phyloP scores from a whole-genome alignment of 2,329 filamentous ascomycete genomes.

The Volutella citrinella region DNA sequence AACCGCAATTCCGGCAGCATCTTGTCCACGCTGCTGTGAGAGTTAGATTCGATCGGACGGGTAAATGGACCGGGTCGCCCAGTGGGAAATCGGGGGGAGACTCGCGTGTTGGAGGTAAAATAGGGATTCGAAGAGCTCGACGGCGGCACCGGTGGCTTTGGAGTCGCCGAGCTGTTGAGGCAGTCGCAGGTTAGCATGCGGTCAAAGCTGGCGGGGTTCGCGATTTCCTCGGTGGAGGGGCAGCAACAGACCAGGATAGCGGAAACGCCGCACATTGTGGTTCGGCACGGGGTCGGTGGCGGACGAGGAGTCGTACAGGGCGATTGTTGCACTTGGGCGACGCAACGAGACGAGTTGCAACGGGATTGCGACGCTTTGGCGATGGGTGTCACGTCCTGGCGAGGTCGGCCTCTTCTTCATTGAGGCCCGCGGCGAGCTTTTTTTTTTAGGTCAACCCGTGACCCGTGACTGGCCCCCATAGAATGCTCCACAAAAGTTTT shows the following conservation, averaged over 20 bases:
- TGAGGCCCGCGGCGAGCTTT: too few relatives aligned
- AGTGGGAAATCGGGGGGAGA: conserved; percentile 14
- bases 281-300: too few relatives aligned
- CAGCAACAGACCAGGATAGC: conserved; percentile 16
- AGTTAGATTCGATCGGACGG: conserved; percentile 14
- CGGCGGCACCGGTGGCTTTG: conserved; percentile 46
- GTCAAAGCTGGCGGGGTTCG: conserved; percentile 6
- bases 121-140: conserved; percentile 68
- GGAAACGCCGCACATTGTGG: conserved; percentile 20
- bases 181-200: conserved; percentile 5
- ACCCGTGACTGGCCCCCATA: too few relatives aligned
- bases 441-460: too few relatives aligned
- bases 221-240: too few relatives aligned
- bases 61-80: conserved; percentile 17
- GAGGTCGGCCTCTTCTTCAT: too few relatives aligned
- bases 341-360: too few relatives aligned
- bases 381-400: too few relatives aligned
- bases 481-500: too few relatives aligned
- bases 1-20: conserved; percentile 83
- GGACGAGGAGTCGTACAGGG: too few relatives aligned
- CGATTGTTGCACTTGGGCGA: too few relatives aligned
- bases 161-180: conserved; percentile 29
- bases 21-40: conserved; percentile 66
- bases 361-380: too few relatives aligned
- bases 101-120: conserved; percentile 61